Base-by-base conservation (phyloP, 2,329 filamentous ascomycete genomes). In the Fusarium liriodendri region DNA sequence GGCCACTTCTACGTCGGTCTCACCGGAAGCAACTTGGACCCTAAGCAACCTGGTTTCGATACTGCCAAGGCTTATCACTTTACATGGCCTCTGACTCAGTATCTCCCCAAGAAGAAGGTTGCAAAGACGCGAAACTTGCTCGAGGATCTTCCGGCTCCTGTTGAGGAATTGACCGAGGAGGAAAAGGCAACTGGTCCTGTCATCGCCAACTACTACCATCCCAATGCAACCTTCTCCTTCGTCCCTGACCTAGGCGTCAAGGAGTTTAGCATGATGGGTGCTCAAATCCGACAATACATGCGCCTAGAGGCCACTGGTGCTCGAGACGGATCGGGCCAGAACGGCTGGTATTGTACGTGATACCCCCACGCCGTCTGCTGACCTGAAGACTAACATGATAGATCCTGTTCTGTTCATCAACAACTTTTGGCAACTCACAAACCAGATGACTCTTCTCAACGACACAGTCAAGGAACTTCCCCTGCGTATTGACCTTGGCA, bases 351-450 rank as follows among this genome's bases (percentile, higher is more conserved):
- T 77, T 92, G 85, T 87, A 81, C 73, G 86, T 38, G 29, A 32
- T 7, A 32, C 37, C 9, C 20, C 27, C 8, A 10, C 22, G 8
- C 7, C n/a, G 8, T 29, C 16, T 14, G 11, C n/a, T 16, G 5
- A 22, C 32, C n/a, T 35, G 25, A 47, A 42, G 55, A 77, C 78
- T 59, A 80, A 71, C 29, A 61, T 33, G 33, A 1, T 62, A 87
- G 86, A 91, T 80, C 97, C 97, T 6, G 90, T 98, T 52, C 85
- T 98, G 42, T 99, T 95, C 81, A 87, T 97, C 80, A 99, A 99
- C 84, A 97, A 93, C 5, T 99, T 99, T 84, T 99, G 97, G 97
- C 96, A 98, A 84, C 88, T 99, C 73, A 94, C 90, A 80, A 92
- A 89, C 72, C 95, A 98, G 78, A 98, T 98, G 96, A 94, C 89